Base-by-base conservation (phyloP, 164 flowering plant species). In the Stephania cephalantha region DNA sequence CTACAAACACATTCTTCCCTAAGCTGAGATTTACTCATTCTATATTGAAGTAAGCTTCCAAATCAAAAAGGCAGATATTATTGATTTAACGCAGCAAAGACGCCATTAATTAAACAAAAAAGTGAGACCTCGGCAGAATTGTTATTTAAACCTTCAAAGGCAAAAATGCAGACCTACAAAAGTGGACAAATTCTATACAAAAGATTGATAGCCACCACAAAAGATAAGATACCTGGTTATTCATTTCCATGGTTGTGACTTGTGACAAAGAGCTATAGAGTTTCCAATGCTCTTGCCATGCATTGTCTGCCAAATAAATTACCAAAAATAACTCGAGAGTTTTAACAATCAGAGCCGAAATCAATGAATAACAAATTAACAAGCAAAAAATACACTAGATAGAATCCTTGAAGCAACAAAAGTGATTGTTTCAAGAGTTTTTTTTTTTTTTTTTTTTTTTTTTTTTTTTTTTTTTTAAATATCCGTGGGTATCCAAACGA, bases 231-330 rank as follows among this genome's bases (percentile, higher is more conserved):
- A 69, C 66, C 55, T 61, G 71, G 35, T 73, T 12, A 35, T 15
- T 79, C 81, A 81, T 46, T 52, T 77, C 97, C 99, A 93, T 69
- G 98, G 97, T 79, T 95, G 98, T 55, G 17, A 50, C 55, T 50
- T 50, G 10, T 69, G 98, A 89, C 81, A 93, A 79, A 55, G 83
- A 76, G 70, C 85, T 30, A 72, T 25, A 6, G 89, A 79, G 70
- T 72, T 50, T 50, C 15, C 55, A 9, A 9, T 7, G 55, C 55
- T 50, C 15, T 9, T 50, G 15, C 55, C 10, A 50, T 35, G 42
- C 42, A 35, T 35, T 35, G 42, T 35, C 42, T 35, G 42, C 42
- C 42, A 35, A 35, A 35, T 35, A 35, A 35, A 35, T 35, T 35
- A 35, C 42, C 42, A 35, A 35, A 35, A 35, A 35, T 4, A 50